Conservation (phyloP, 306 rosid species). For the Acacia acuminata region DNA sequence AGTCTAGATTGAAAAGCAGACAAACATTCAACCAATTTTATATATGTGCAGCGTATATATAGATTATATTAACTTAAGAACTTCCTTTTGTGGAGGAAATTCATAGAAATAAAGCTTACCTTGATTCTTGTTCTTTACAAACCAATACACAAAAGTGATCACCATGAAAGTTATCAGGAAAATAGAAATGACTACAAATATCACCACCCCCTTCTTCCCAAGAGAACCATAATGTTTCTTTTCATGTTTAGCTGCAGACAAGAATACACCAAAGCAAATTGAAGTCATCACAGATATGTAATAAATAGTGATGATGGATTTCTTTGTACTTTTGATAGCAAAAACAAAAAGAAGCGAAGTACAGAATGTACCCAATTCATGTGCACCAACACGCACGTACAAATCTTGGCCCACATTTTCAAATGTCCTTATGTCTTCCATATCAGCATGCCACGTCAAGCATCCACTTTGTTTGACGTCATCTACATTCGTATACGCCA, state of each 20-base stretch:
- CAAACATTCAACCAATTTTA: too few species aligned
- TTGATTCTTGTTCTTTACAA: not conserved
- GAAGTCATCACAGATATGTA: too few species aligned
- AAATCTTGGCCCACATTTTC: constrained; percentile 48
- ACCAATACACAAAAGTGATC: constrained; percentile 22
- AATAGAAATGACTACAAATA: not conserved
- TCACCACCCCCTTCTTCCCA: constrained; percentile 40
- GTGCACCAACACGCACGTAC: constrained; percentile 47
- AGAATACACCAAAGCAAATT: not conserved
- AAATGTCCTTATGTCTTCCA: not conserved
- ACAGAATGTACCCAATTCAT: constrained; percentile 28
- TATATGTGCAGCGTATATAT: too few species aligned
- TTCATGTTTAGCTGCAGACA: constrained; percentile 34
- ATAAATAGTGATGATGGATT: too few species aligned
- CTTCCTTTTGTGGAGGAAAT: too few species aligned
- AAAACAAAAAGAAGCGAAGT: too few species aligned
- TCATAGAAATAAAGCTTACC: not conserved
- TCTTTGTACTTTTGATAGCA: too few species aligned
- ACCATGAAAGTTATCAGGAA: constrained; percentile 7
- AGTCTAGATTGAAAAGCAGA: too few species aligned
- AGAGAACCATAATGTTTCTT: constrained; percentile 36
- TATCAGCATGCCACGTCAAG: constrained; percentile 54
- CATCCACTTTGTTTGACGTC: constrained; percentile 53
- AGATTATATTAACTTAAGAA: too few species aligned
- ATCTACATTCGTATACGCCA: constrained; percentile 50